A percentile compares a stretch with the other conserved stretches of the same genome.
These are phyloP conservation scores for Aspergillus pseudoviridinutans DNA, from an alignment of 2,329 filamentous ascomycete species.

Conservation along the genomic window DNA sequence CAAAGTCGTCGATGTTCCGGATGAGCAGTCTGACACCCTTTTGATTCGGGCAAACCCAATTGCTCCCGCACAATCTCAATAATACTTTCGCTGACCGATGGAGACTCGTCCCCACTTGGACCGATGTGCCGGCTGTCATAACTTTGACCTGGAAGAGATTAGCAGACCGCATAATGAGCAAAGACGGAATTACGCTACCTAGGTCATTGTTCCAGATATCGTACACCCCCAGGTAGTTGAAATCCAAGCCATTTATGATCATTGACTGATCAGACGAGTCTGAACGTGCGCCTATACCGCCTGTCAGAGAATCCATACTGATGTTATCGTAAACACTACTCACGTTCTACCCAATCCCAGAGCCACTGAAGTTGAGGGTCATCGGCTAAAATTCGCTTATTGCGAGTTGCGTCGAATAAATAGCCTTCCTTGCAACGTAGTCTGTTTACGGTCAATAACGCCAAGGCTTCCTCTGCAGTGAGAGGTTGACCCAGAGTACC, in stretches of 20 bases:
- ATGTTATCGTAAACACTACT: slow-evolving; percentile 13
- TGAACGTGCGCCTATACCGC: slow-evolving; percentile 33
- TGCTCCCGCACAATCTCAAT: slow-evolving; percentile 46
- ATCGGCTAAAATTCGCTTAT: slow-evolving; percentile 53
- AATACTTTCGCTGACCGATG: slow-evolving; percentile 40
- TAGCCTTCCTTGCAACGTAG: slow-evolving; percentile 54
- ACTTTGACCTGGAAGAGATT: slow-evolving; percentile 26
- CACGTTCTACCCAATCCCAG: slow-evolving; percentile 56
- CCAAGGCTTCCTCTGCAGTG: slow-evolving; percentile 37
- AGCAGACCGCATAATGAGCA: slow-evolving; percentile 2
- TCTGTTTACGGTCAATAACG: slow-evolving; percentile 39
- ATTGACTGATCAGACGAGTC: slow-evolving; percentile 48
- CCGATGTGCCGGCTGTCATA: slow-evolving; percentile 29
- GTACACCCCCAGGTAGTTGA: slow-evolving; percentile 59
- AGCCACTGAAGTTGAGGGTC: slow-evolving; percentile 55
- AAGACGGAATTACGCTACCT: slow-evolving; percentile 30
- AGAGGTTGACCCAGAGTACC: slow-evolving; percentile 26
- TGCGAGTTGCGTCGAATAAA: slow-evolving; percentile 51
- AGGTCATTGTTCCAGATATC: slow-evolving; percentile 57
- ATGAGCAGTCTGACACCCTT: slow-evolving; percentile 49
- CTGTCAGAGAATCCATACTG: background rate
- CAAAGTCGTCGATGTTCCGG: slow-evolving; percentile 57
- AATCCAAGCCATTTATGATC: slow-evolving; percentile 53
- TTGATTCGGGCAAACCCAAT: slow-evolving; percentile 50
- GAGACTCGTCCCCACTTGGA: slow-evolving; percentile 19